Base-by-base conservation (phyloP, 2,329 filamentous ascomycete genomes). In the Fusarium brevicatenulatum region DNA sequence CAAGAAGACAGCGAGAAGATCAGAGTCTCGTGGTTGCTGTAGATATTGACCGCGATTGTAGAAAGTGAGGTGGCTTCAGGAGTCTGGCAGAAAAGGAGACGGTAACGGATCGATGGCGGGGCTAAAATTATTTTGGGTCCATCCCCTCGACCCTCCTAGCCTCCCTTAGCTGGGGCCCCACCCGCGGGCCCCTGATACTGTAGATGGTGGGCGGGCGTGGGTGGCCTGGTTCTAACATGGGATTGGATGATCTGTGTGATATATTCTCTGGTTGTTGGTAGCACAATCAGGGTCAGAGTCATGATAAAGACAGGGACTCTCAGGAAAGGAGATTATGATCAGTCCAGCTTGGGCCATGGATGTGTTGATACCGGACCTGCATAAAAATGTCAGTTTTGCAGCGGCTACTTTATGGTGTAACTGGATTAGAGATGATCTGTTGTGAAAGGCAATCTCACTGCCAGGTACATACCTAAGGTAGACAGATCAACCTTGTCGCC, bases 61-160 rank as follows among this genome's bases (percentile, higher is more conserved):
- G 71, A 50, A 63, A 69, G 70, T 72, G 66, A 69, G 58, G 66
- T 74, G 70, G 75, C 67, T 73, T 69, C 66, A 70, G 71, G 73
- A 72, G 76, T 71, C 71, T 70, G 70, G 76, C 68, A 76, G 75
- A 77, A 80, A 81, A 80, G 78, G 80, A 76, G 78, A 77, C 72
- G 71, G 78, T 72, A 77, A 80, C 78, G 76, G 80, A 82, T 82
- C 77, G 81, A 82, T 82, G 81, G 82, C 80, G 82, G 82, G 82
- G 82, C 80, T 80, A 78, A 81, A 80, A 80, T 82, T 82, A 82
- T 81, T 80, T 77, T 78, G 77, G 78, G 77, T 74, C 76, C 28
- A 28, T 28, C 28, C 75, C 72, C 71, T 77, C 77, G 52, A 58
- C 64, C 49, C 49, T 56, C 34, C 34, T 30, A 49, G 52, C 30